These are phyloP conservation scores for Rhodotorula taiwanensis DNA, from an alignment of 768 basidiomycete species.

Conservation along the genomic window DNA sequence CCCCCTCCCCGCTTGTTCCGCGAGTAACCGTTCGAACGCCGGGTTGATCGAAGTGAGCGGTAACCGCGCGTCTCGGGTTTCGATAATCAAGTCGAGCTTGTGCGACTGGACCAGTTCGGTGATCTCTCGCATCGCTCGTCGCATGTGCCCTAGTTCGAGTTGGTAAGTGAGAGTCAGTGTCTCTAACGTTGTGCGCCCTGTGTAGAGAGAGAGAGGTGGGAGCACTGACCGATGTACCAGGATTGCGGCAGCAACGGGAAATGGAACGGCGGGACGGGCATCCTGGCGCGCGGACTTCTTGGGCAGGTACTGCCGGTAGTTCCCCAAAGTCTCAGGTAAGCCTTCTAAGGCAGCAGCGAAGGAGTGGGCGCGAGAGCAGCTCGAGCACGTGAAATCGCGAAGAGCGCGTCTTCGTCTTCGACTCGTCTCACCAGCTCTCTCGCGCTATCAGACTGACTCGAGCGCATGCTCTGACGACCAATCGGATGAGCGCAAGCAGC, in stretches of 20 bases:
- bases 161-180: not conserved
- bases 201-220: not conserved
- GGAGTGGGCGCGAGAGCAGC: no score
- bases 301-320: no score
- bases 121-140: conserved; percentile 38
- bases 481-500: not conserved
- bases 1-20: conserved; percentile 25
- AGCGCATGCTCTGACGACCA: not conserved
- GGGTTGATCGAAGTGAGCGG: conserved; percentile 91
- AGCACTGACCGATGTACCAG: conserved; percentile 34
- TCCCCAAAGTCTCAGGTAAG: no score
- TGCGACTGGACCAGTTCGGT: conserved; percentile 43
- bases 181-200: no score
- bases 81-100: conserved; percentile 83
- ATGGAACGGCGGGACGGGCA: conserved; percentile 27
- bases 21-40: conserved; percentile 61
- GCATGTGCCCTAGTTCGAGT: conserved; percentile 34
- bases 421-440: not conserved
- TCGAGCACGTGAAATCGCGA: not conserved
- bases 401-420: not conserved
- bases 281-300: no score
- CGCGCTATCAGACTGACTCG: not conserved
- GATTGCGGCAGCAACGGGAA: conserved; percentile 32
- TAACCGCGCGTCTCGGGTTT: conserved; percentile 84
- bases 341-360: no score